phyloP scores from a whole-genome alignment of 352 stramenopile genomes.

The Globisporangium yorkense region DNA sequence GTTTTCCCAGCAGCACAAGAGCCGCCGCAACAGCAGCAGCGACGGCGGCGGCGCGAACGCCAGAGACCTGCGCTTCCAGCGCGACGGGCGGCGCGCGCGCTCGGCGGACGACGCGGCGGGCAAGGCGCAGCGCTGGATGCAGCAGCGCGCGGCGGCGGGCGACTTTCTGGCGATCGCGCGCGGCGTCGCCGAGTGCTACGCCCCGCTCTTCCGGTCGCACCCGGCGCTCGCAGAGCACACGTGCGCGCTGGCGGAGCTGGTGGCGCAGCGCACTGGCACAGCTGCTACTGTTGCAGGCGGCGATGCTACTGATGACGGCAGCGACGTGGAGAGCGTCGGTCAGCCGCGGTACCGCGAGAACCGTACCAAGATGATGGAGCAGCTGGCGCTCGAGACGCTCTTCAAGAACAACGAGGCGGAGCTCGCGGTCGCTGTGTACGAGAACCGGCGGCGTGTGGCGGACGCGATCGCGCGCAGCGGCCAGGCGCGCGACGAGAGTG shows the following conservation, averaged over 20 bases:
- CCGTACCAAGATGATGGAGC: slow-evolving; percentile 13
- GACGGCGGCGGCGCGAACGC: background rate
- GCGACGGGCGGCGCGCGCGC: background rate
- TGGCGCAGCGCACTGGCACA: background rate
- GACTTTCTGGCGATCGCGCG: slow-evolving; percentile 9
- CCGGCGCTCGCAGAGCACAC: slow-evolving; percentile 1
- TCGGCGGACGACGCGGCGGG: background rate
- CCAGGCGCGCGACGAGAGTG: slow-evolving; percentile 8
- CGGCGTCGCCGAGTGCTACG: slow-evolving; percentile 13
- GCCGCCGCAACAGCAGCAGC: background rate
- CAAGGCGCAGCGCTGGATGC: slow-evolving; percentile 9
- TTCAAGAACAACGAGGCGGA: slow-evolving; percentile 5
- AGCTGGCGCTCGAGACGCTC: slow-evolving; percentile 10
- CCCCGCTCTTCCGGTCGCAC: slow-evolving; percentile 9
- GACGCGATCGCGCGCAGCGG: slow-evolving; percentile 2
- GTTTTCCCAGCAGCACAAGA: slow-evolving; percentile 1
- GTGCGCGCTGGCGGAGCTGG: slow-evolving; percentile 1
- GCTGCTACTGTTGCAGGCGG: background rate
- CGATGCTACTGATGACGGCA: background rate
- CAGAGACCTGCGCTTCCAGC: slow-evolving; percentile 12
- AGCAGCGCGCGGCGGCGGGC: background rate
- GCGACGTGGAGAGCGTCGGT: background rate
- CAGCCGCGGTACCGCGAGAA: slow-evolving; percentile 6
- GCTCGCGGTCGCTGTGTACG: slow-evolving; percentile 10
- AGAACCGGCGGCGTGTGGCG: slow-evolving; percentile 7